Evolutionary conservation across 2,329 filamentous ascomycete species (phyloP).

Genomic region (Arachnopeziza araneosa): DNA sequence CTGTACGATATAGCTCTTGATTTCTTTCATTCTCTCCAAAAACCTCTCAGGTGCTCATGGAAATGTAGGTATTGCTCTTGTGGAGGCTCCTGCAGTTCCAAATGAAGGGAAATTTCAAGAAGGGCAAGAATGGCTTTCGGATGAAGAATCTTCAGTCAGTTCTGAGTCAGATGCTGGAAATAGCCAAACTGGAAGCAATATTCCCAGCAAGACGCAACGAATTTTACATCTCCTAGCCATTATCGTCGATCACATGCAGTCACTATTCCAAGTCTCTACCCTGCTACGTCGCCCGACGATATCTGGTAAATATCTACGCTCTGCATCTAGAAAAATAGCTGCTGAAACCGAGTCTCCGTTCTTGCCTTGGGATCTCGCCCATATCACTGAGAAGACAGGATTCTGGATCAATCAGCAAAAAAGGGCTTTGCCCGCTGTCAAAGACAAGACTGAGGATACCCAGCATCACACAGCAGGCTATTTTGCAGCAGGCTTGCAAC

Average conservation of each 20-base stretch:
- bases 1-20: not conserved
- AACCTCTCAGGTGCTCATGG: not conserved
- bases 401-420: not conserved
- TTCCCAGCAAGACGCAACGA: not conserved
- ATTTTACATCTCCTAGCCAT: not conserved
- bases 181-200: not conserved
- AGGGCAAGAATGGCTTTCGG: not conserved
- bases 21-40: not conserved
- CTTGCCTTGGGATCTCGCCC: not conserved
- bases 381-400: not conserved
- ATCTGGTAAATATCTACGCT: not conserved
- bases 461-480: not conserved
- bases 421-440: not conserved
- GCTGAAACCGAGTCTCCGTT: not conserved
- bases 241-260: constrained; percentile 1
- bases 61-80: not conserved
- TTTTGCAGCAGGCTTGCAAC: not conserved
- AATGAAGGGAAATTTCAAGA: not conserved
- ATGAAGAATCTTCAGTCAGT: not conserved
- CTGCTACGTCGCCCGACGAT: not conserved
- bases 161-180: not conserved
- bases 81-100: not conserved
- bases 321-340: not conserved
- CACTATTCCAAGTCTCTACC: not conserved
- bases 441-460: not conserved